Percentiles rank a stretch among this genome's conserved stretches.
phyloP scores from a whole-genome alignment of 2,329 filamentous ascomycete genomes.

The Bipolaris gigantea region DNA sequence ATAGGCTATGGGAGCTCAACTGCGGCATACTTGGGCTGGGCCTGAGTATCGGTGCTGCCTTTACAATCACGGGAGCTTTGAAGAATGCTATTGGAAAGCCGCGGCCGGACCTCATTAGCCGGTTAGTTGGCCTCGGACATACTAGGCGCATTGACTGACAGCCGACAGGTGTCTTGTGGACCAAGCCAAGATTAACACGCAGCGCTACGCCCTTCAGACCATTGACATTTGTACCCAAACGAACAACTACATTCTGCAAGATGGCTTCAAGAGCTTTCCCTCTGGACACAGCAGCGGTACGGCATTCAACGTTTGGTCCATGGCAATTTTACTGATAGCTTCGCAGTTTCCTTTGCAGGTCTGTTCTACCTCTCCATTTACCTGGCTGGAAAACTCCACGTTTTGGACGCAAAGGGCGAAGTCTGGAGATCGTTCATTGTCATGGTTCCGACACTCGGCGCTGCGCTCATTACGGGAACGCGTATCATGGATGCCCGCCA shows the following conservation, averaged over 20 bases:
- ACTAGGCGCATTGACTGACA: not conserved
- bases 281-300: slow-evolving; percentile 60
- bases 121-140: slow-evolving; percentile 41
- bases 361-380: slow-evolving; percentile 63
- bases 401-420: slow-evolving; percentile 62
- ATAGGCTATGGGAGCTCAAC: slow-evolving; percentile 64
- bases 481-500: slow-evolving; percentile 65
- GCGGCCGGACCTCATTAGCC: slow-evolving; percentile 60
- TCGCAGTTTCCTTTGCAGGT: slow-evolving; percentile 59
- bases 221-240: slow-evolving; percentile 55
- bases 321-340: slow-evolving; percentile 18
- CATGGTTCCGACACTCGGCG: slow-evolving; percentile 57
- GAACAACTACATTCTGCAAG: slow-evolving; percentile 56
- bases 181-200: slow-evolving; percentile 7
- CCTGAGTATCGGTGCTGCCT: slow-evolving; percentile 57
- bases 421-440: slow-evolving; percentile 62
- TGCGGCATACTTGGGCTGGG: slow-evolving; percentile 61
- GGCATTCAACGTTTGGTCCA: slow-evolving; percentile 1
- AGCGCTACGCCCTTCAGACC: slow-evolving; percentile 21
- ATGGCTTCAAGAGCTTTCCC: slow-evolving; percentile 62
- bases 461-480: slow-evolving; percentile 58
- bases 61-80: slow-evolving; percentile 59
- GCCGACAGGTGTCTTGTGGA: slow-evolving; percentile 27
- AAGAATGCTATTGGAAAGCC: slow-evolving; percentile 64
- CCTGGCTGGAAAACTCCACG: slow-evolving; percentile 61